Percentiles rank a stretch among this genome's conserved stretches.
Evolutionary conservation across 2,329 filamentous ascomycete species (phyloP).

Genomic region (Hymenoscyphus salicellus): DNA sequence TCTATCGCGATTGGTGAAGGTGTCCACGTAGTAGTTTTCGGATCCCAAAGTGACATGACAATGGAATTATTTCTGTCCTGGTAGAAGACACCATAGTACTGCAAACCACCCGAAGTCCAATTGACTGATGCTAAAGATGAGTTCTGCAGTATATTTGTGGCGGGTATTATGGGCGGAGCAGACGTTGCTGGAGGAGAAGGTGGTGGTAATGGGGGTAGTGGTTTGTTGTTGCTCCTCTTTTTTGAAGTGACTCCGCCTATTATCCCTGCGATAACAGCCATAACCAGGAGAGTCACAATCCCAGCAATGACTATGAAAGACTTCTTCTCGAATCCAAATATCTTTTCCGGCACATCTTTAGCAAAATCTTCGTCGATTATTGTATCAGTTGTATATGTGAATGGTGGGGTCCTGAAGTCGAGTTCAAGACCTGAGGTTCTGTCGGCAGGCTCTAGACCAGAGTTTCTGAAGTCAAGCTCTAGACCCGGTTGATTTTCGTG

Average conservation of each 20-base stretch:
- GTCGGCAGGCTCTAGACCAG: not conserved
- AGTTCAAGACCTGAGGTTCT: not conserved
- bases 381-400: not conserved
- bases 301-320: not conserved
- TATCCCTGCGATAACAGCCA: not conserved
- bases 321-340: not conserved
- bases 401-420: not conserved
- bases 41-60: not conserved
- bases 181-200: not conserved
- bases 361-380: not conserved
- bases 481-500: not conserved
- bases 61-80: not conserved
- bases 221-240: not conserved
- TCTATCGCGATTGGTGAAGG: not conserved
- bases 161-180: not conserved
- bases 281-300: not conserved
- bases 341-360: not conserved
- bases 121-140: not conserved
- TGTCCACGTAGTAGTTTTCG: not conserved
- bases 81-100: not conserved
- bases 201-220: not conserved
- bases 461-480: not conserved
- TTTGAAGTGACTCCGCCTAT: not conserved
- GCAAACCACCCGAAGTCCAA: not conserved
- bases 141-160: not conserved